phyloP scores from a whole-genome alignment of 2,329 filamentous ascomycete genomes.

The Clonostachys solani region DNA sequence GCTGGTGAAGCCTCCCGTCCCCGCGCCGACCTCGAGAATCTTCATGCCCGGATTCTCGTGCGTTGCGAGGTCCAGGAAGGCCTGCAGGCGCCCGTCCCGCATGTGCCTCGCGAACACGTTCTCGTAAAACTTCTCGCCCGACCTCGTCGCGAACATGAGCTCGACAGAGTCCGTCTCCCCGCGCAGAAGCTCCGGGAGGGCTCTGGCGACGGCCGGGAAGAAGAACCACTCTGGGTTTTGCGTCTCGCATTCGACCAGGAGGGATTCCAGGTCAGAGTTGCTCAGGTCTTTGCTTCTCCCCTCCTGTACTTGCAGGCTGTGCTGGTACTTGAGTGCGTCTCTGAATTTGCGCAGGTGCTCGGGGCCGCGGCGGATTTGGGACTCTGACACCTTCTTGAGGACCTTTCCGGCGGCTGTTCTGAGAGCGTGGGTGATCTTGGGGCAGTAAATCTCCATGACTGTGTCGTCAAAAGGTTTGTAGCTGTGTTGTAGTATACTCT shows the following conservation, averaged over 20 bases:
- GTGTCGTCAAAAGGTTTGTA: too few species aligned
- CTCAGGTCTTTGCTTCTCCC: constrained; percentile 15
- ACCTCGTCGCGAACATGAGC: constrained; percentile 25
- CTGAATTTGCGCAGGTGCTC: too few species aligned
- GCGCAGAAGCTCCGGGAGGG: constrained; percentile 20
- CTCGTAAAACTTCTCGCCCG: constrained; percentile 24
- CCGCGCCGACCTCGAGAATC: constrained; percentile 34
- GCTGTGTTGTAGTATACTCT: too few species aligned
- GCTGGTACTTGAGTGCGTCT: too few species aligned
- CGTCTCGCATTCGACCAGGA: constrained; percentile 15
- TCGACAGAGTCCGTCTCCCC: constrained; percentile 25
- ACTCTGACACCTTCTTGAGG: too few species aligned
- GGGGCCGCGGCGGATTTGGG: too few species aligned
- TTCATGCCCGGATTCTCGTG: constrained; percentile 25
- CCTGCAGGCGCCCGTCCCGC: constrained; percentile 3
- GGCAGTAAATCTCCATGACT: too few species aligned
- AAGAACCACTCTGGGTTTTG: constrained; percentile 22
- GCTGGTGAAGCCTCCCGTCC: constrained; percentile 26
- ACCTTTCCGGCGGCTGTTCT: too few species aligned
- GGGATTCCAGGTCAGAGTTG: constrained; percentile 16
- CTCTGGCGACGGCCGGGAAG: constrained; percentile 18
- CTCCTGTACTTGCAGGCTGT: too few species aligned
- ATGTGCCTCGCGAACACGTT: constrained; percentile 19
- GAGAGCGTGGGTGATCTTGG: too few species aligned
- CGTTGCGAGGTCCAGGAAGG: constrained; percentile 5